phyloP scores from a whole-genome alignment of 148 eudicot genomes.

The Fallopia convolvulus region DNA sequence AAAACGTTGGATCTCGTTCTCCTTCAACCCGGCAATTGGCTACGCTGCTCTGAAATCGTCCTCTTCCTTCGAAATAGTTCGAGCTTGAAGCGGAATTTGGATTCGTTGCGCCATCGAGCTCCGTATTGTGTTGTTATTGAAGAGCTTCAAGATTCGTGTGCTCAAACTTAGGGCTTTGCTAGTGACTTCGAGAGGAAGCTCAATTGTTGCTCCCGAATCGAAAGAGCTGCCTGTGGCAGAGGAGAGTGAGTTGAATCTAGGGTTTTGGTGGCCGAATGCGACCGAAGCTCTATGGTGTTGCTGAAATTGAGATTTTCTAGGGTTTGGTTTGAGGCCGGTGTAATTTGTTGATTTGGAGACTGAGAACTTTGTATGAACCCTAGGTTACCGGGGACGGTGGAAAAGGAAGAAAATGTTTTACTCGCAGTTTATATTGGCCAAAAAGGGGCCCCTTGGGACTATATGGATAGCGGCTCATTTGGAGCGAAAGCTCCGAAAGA shows the following conservation, averaged over 20 bases:
- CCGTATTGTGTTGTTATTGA: background rate
- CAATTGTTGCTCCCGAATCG: background rate
- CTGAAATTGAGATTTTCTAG: constrained; percentile 4
- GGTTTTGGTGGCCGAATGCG: constrained; percentile 13
- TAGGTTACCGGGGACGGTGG: constrained; percentile 16
- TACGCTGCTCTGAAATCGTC: background rate
- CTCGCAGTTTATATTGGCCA: constrained; percentile 90
- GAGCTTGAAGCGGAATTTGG: background rate
- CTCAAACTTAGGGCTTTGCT: constrained; percentile 4
- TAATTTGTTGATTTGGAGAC: background rate
- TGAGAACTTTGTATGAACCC: constrained; percentile 13
- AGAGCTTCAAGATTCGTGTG: background rate
- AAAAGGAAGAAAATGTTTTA: constrained; percentile 58
- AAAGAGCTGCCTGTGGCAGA: background rate
- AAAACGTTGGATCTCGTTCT: constrained; percentile 2
- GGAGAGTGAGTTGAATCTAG: constrained; percentile 14
- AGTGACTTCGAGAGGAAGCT: background rate
- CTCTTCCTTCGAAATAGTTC: background rate
- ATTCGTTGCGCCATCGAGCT: background rate
- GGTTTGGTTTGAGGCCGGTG: constrained; percentile 7
- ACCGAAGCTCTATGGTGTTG: background rate
- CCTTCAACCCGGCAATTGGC: background rate
- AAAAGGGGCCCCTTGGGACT: constrained; percentile 93
- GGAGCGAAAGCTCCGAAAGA: constrained; percentile 91
- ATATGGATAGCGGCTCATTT: constrained; percentile 99